Evolutionary conservation across 225 moss, liverwort and hornwort species (phyloP).

Genomic region (Straminergon stramineum): DNA sequence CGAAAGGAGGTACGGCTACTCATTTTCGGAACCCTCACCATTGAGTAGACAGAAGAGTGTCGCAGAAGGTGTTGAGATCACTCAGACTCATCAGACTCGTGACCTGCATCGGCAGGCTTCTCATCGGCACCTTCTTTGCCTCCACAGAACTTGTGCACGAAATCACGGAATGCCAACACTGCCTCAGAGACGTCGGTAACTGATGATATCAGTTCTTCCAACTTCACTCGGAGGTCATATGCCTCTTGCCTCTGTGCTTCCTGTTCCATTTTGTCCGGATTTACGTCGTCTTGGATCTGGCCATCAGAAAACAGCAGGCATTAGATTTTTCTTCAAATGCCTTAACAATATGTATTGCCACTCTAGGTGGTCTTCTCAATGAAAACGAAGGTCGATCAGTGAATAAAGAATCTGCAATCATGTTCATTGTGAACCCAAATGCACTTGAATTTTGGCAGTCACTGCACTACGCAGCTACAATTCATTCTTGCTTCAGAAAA

Average conservation of each 20-base stretch:
- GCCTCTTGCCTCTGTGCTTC: constrained; percentile 59
- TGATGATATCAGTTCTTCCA: constrained; percentile 44
- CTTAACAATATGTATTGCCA: neutral
- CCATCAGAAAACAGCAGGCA: neutral
- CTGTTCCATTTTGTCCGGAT: constrained; percentile 52
- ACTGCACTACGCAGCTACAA: neutral
- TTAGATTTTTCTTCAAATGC: neutral
- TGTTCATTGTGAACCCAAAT: neutral
- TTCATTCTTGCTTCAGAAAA: neutral
- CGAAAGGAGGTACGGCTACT: neutral
- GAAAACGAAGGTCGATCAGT: neutral
- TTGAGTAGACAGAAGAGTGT: neutral
- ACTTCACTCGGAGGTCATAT: constrained; percentile 41
- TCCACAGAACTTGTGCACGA: constrained; percentile 76
- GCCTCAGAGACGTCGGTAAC: constrained; percentile 33
- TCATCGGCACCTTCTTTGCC: constrained; percentile 29
- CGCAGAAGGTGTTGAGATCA: neutral
- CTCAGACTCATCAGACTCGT: constrained; percentile 33
- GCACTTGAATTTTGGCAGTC: neutral
- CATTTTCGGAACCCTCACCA: neutral
- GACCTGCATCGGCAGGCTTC: constrained; percentile 2
- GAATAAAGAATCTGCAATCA: neutral
- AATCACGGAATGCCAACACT: constrained; percentile 57
- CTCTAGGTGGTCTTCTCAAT: neutral
- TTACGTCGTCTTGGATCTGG: constrained; percentile 84